Percentiles rank a stretch among this genome's conserved stretches.
Evolutionary conservation across 768 basidiomycete genomes (phyloP).

Genomic region (Mycena crocata): DNA sequence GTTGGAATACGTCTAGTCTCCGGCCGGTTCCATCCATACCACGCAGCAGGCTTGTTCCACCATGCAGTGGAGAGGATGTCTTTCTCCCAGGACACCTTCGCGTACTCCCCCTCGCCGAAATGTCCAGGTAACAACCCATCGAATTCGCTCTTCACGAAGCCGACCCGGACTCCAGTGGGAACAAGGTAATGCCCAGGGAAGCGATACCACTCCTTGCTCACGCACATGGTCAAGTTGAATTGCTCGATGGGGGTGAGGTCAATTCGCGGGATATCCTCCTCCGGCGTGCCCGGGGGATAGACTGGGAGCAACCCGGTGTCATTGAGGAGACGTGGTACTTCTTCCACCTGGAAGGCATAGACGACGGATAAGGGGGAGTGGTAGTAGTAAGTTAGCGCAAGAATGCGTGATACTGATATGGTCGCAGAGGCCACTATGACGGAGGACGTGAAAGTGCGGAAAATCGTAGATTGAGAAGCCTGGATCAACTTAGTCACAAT

Average conservation of each 20-base stretch:
- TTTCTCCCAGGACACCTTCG: constrained; percentile 44
- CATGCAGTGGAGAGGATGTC: constrained; percentile 51
- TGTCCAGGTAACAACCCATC: constrained; percentile 89
- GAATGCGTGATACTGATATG: constrained; percentile 82
- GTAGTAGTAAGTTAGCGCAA: constrained; percentile 90
- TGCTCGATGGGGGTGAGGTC: constrained; percentile 76
- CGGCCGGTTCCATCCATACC: constrained; percentile 46
- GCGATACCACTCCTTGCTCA: constrained; percentile 96
- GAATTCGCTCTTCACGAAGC: constrained; percentile 93
- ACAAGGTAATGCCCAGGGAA: constrained; percentile 93
- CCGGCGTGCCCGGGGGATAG: constrained; percentile 47
- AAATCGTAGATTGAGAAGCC: constrained; percentile 83
- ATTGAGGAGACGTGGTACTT: constrained; percentile 87
- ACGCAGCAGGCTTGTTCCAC: constrained; percentile 44
- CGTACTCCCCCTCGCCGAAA: constrained; percentile 62
- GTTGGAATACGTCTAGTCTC: constrained; percentile 71
- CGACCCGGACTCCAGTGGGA: constrained; percentile 83
- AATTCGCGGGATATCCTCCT: constrained; percentile 62
- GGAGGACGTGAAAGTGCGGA: constrained; percentile 79
- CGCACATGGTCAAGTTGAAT: constrained; percentile 83
- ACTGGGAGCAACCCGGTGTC: constrained; percentile 71
- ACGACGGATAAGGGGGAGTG: constrained; percentile 85
- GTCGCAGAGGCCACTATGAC: constrained; percentile 74
- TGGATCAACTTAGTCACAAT: constrained; percentile 43
- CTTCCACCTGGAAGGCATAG: constrained; percentile 76